These are phyloP conservation scores for Westerdykella aurantiaca DNA, from an alignment of 2,329 filamentous ascomycete species.

Conservation along the genomic window DNA sequence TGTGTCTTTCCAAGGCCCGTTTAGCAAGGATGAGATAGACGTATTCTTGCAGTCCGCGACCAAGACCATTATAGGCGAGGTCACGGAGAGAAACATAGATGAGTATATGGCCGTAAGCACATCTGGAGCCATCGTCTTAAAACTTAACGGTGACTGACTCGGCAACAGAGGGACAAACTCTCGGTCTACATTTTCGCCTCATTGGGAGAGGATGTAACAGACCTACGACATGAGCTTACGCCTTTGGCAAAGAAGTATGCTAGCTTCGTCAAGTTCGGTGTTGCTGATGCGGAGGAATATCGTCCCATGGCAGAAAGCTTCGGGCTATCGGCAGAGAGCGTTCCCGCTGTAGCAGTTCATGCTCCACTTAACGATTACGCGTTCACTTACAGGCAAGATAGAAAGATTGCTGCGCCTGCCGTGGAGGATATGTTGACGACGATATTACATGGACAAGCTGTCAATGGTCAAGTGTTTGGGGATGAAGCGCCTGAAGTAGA, in stretches of 20 bases:
- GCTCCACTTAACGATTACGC: constrained; percentile 18
- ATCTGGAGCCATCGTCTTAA: neutral
- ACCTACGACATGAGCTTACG: constrained; percentile 13
- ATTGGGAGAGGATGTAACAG: constrained; percentile 2
- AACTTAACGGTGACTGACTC: neutral
- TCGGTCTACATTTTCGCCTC: constrained; percentile 16
- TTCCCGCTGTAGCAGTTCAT: constrained; percentile 15
- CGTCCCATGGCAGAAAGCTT: constrained; percentile 18
- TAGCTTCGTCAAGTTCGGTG: constrained; percentile 14
- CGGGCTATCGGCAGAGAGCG: constrained; percentile 7
- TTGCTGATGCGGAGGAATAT: constrained; percentile 15
- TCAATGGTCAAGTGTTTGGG: constrained; percentile 15
- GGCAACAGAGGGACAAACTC: constrained; percentile 13
- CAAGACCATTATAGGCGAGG: constrained; percentile 4
- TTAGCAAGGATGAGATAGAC: constrained; percentile 4
- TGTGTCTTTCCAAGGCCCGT: constrained; percentile 11
- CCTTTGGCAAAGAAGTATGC: constrained; percentile 13
- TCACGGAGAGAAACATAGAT: constrained; percentile 15
- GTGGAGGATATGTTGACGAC: constrained; percentile 18
- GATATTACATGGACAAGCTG: constrained; percentile 14
- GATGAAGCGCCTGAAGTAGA: constrained; percentile 7
- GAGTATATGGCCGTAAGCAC: constrained; percentile 15
- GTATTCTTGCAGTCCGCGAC: constrained; percentile 2
- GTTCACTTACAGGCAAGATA: constrained; percentile 14
- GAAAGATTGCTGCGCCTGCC: constrained; percentile 2